Base-by-base conservation (phyloP, 23 red algal species). In the Cyanidioschyzon merolae region DNA sequence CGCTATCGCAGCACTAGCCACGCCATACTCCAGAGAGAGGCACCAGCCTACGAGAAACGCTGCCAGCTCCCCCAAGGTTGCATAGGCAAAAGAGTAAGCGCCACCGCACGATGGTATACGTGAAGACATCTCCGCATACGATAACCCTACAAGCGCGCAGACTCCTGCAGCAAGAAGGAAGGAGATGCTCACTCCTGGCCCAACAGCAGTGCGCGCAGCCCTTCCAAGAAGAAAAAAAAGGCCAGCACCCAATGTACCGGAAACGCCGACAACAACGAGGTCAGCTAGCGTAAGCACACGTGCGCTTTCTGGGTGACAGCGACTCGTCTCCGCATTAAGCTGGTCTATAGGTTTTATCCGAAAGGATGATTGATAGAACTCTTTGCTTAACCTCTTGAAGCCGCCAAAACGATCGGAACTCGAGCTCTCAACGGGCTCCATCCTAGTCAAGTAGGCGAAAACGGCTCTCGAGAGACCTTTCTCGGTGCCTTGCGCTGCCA, bases 31-130 rank as follows among this genome's bases (percentile, higher is more conserved):
- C 37, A 95, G 40, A 2, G 85, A 88, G 54, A 95, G 68, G 58
- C 85, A 89, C 85, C 87, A 89, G 27, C 90, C 90, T 2, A 95
- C 90, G 50, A 88, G 57, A 75, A 95, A 95, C 1, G 90, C 90
- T 35, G 79, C 76, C 15, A 89, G 50, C 75, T 86, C 85, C 41
- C 90, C 90, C 77, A 95, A 79, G 1, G 79, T 80, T n/a, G 86
- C 79, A 57, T 89, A 89, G 0, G 90, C 79, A 85, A 95, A 95
- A 39, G 90, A 71, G 41, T 95, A 95, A 0, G 90, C 90, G 37
- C 90, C 84, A 35, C 63, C 63, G 32, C 63, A 71, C 45, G 84
- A 83, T 30, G 85, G 85, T 41, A 79, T 37, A 34, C 90, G 80
- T 7, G 84, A 88, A 17, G 85, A 50, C 90, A 95, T 95, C 75